phyloP scores from a whole-genome alignment of 2,329 filamentous ascomycete genomes.

The Helotiales sp. region DNA sequence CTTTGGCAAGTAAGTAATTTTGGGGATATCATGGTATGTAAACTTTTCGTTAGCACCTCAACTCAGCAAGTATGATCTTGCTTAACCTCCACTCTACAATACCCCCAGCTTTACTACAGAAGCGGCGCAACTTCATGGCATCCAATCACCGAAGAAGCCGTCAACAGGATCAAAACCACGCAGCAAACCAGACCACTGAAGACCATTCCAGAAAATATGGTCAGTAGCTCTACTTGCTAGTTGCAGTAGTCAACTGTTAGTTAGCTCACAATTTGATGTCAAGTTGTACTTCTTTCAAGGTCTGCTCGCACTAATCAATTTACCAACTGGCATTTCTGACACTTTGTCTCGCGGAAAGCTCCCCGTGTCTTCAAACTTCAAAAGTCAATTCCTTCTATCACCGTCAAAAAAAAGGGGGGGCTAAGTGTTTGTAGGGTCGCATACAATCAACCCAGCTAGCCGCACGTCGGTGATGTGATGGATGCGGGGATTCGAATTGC shows the following conservation, averaged over 20 bases:
- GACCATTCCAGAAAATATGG: background rate
- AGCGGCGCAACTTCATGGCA: background rate
- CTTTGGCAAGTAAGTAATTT: too few species aligned
- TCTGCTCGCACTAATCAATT: background rate
- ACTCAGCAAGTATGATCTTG: background rate
- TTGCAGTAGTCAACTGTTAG: background rate
- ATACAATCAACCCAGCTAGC: background rate
- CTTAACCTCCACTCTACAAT: constrained; percentile 1
- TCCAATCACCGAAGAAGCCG: constrained; percentile 28
- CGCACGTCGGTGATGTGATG: background rate
- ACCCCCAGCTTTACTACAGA: background rate
- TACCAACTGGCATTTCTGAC: background rate
- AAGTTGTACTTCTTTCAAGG: background rate
- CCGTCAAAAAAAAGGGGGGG: background rate
- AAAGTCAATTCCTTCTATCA: background rate
- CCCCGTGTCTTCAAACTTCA: background rate
- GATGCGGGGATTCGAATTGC: background rate
- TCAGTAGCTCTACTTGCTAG: background rate
- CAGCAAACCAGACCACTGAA: background rate
- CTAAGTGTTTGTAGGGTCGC: background rate
- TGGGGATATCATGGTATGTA: too few species aligned
- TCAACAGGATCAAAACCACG: background rate
- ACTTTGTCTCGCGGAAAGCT: background rate
- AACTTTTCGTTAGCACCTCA: background rate
- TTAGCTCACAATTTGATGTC: background rate